A percentile compares a stretch with the other conserved stretches of the same genome.
Evolutionary conservation across 768 basidiomycete genomes (phyloP).

Genomic region (Hemileccinum rubropunctum): DNA sequence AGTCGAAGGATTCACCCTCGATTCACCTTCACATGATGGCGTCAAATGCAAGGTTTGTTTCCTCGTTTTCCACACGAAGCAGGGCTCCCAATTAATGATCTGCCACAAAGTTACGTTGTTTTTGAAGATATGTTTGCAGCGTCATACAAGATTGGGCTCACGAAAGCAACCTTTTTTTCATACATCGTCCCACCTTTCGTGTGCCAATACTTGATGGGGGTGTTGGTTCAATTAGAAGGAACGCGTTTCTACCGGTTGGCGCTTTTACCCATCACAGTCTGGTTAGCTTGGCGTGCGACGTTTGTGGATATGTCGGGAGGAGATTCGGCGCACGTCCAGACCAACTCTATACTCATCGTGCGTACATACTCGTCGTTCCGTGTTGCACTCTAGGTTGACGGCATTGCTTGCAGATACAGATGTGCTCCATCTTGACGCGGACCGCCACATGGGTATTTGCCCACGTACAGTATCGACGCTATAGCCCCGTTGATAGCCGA

Average conservation of each 20-base stretch:
- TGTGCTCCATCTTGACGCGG: conserved; percentile 15
- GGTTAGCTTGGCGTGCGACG: conserved; percentile 41
- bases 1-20: not conserved
- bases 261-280: conserved; percentile 46
- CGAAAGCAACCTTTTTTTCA: conserved; percentile 25
- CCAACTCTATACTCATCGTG: conserved; percentile 20
- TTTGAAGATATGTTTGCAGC: conserved; percentile 1
- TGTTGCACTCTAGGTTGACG: not conserved
- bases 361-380: not conserved
- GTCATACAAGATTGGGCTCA: conserved; percentile 7
- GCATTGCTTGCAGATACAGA: conserved; percentile 9
- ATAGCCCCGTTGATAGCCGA: not conserved
- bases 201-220: conserved; percentile 49
- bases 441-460: conserved; percentile 20
- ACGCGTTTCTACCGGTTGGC: conserved; percentile 42
- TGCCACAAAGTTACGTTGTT: not conserved
- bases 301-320: conserved; percentile 24
- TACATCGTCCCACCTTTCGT: conserved; percentile 43
- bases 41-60: conserved; percentile 3
- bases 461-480: conserved; percentile 14
- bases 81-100: not conserved
- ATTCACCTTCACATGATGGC: not conserved
- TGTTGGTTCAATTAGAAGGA: conserved; percentile 50
- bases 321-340: conserved; percentile 5
- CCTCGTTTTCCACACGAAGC: not conserved